Conservation (phyloP, 371 early-diverging fungal genomes). For the Lichtheimia ornata region DNA sequence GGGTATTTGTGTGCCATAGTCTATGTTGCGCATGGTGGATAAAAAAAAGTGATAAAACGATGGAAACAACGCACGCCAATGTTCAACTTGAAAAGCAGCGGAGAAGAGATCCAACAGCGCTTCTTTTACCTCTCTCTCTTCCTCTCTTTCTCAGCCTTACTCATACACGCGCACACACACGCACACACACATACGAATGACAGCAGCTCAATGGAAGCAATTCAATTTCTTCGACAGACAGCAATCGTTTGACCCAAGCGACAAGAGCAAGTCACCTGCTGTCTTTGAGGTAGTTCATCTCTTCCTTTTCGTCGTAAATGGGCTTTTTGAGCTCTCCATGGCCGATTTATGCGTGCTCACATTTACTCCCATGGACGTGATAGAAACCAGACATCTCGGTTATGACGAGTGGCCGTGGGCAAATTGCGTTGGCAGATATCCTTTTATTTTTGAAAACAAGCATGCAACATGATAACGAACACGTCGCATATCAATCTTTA, state of each 20-base stretch:
- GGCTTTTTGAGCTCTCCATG: too few relatives aligned
- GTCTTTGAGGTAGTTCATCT: constrained; percentile 58
- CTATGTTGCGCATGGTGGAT: constrained; percentile 18
- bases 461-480: not conserved
- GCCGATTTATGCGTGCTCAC: too few relatives aligned
- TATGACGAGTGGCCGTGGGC: constrained; percentile 58
- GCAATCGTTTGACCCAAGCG: constrained; percentile 59
- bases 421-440: constrained; percentile 57
- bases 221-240: constrained; percentile 85
- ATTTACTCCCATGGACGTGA: not conserved
- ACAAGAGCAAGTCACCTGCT: constrained; percentile 60
- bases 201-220: constrained; percentile 67
- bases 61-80: not conserved
- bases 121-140: not conserved
- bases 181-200: constrained; percentile 26
- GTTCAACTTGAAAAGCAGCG: not conserved
- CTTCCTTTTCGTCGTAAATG: too few relatives aligned
- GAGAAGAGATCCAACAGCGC: not conserved
- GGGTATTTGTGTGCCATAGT: constrained; percentile 24
- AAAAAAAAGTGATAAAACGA: constrained; percentile 8
- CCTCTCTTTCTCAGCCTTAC: not conserved
- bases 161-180: not conserved
- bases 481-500: constrained; percentile 26
- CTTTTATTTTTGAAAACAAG: constrained; percentile 25
- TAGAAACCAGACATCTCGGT: constrained; percentile 47